A percentile compares a stretch with the other conserved stretches of the same genome.
phyloP scores from a whole-genome alignment of 2,329 filamentous ascomycete genomes.

The Diaporthe eres region DNA sequence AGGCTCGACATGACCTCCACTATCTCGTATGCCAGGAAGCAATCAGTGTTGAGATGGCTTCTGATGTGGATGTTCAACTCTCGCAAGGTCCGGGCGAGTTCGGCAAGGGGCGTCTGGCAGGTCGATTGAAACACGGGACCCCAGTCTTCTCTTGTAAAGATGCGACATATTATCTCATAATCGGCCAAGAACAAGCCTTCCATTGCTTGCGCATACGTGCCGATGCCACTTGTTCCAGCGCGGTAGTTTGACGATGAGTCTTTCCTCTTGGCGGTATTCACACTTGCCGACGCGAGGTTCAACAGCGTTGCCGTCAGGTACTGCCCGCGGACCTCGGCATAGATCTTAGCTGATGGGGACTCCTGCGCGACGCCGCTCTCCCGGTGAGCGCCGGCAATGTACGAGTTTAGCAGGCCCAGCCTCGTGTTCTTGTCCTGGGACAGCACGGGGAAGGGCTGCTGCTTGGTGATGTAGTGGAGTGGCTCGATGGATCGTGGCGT shows the following conservation, averaged over 20 bases:
- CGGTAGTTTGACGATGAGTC: conserved; percentile 87
- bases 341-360: conserved; percentile 83
- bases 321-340: conserved; percentile 86
- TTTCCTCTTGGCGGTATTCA: conserved; percentile 87
- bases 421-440: conserved; percentile 82
- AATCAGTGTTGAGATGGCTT: conserved; percentile 87
- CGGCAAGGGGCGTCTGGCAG: conserved; percentile 82
- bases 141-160: conserved; percentile 91
- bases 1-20: conserved; percentile 89
- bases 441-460: conserved; percentile 85
- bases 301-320: conserved; percentile 87
- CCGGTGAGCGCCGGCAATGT: conserved; percentile 75
- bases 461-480: conserved; percentile 92
- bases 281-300: conserved; percentile 88
- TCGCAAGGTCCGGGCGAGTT: conserved; percentile 87
- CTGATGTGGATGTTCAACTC: conserved; percentile 94
- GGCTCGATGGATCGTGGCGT: conserved; percentile 88
- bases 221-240: conserved; percentile 90
- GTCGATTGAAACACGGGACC: conserved; percentile 83
- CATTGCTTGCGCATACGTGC: conserved; percentile 88
- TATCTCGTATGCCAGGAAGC: conserved; percentile 95
- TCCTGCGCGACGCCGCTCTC: conserved; percentile 66
- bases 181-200: conserved; percentile 90
- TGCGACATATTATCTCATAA: conserved; percentile 88
- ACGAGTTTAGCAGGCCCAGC: conserved; percentile 83